These are phyloP conservation scores for Nidularia pulvinata DNA, from an alignment of 768 basidiomycete genomes.

Conservation along the genomic window DNA sequence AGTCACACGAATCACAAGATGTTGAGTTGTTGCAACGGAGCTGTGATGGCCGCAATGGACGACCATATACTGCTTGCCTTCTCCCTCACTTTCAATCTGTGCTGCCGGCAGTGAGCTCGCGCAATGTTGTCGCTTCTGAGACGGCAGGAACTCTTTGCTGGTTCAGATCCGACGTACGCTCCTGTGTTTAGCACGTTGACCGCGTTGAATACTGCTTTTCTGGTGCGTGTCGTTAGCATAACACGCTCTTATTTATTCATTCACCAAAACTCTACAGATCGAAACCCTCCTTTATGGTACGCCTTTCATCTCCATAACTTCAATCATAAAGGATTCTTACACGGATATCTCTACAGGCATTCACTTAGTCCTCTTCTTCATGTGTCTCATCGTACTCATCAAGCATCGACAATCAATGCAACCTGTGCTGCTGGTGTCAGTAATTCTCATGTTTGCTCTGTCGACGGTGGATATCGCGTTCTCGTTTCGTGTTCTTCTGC, in stretches of 20 bases:
- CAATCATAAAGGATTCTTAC: background rate
- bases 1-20: no score
- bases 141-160: no score
- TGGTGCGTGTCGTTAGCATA: background rate
- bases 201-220: background rate
- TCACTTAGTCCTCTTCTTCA: conserved; percentile 6
- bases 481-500: conserved; percentile 3
- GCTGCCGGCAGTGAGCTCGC: no score
- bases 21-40: no score
- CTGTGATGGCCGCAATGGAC: no score
- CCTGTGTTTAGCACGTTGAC: no score
- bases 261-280: background rate
- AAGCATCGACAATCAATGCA: conserved; percentile 1
- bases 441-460: conserved; percentile 6
- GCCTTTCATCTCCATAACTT: background rate
- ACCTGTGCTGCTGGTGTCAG: conserved; percentile 4
- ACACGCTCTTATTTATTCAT: background rate
- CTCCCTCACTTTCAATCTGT: no score
- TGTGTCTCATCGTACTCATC: conserved; percentile 3
- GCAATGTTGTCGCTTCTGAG: no score
- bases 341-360: background rate
- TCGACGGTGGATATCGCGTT: conserved; percentile 10
- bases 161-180: no score
- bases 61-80: no score
- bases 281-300: background rate